Evolutionary conservation across 2,329 filamentous ascomycete genomes (phyloP).

Genomic region (Stachybotrys chartarum): DNA sequence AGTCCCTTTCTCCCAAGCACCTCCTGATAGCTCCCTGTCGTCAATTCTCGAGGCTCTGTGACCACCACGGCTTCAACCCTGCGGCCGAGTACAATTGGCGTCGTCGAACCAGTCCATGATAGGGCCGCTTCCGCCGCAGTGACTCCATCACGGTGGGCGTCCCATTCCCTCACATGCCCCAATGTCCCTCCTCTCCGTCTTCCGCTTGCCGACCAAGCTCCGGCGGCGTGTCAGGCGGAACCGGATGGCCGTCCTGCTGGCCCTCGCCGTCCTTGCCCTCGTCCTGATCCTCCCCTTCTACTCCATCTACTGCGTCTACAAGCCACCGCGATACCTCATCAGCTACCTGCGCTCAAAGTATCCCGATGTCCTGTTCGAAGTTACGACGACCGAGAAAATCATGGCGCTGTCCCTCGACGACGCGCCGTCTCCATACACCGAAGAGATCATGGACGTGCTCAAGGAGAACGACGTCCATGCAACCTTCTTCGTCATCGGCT

Average conservation of each 20-base stretch:
- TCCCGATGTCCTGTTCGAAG: slow-evolving; percentile 74
- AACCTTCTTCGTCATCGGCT: slow-evolving; percentile 85
- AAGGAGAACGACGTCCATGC: slow-evolving; percentile 59
- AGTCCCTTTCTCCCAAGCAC: too few species aligned
- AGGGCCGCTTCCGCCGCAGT: neutral
- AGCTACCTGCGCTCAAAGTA: slow-evolving; percentile 62
- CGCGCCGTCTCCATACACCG: slow-evolving; percentile 66
- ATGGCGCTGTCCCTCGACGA: slow-evolving; percentile 86
- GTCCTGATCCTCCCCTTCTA: slow-evolving; percentile 31
- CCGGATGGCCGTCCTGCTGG: slow-evolving; percentile 47
- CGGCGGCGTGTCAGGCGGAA: slow-evolving; percentile 51
- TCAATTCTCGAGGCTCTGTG: neutral
- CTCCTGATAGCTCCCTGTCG: neutral
- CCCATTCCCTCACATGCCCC: slow-evolving; percentile 7
- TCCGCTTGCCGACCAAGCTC: slow-evolving; percentile 49
- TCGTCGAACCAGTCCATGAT: neutral
- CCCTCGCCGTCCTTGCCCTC: slow-evolving; percentile 28
- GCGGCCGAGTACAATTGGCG: neutral
- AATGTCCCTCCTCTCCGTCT: slow-evolving; percentile 37
- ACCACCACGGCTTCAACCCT: neutral
- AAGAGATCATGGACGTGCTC: slow-evolving; percentile 63
- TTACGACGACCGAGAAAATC: slow-evolving; percentile 50
- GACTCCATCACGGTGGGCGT: neutral
- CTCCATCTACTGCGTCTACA: slow-evolving; percentile 67
- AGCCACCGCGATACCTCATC: slow-evolving; percentile 67